Percentiles rank a stretch among this genome's conserved stretches.
phyloP scores from a whole-genome alignment of 2,329 filamentous ascomycete genomes.

The Ceratocystis colombiana region DNA sequence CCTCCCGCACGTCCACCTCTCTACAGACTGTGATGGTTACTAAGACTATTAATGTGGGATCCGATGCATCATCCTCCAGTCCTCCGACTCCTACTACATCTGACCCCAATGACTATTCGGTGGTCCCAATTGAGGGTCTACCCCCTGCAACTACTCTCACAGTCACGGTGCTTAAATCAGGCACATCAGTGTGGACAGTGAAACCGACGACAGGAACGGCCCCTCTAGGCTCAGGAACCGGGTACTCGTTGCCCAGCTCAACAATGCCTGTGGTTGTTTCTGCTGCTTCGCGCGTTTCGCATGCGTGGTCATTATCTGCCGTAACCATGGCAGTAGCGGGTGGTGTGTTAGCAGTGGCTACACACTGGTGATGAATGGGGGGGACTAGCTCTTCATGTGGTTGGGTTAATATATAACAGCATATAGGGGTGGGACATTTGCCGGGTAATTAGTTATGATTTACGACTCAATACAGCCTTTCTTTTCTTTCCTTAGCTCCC shows the following conservation, averaged over 20 bases:
- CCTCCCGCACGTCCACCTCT: conserved; percentile 10
- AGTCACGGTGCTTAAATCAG: conserved; percentile 22
- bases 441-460: conserved; percentile 1
- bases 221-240: conserved; percentile 14
- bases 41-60: conserved; percentile 15
- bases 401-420: neutral
- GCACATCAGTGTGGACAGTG: conserved; percentile 22
- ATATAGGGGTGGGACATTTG: neutral
- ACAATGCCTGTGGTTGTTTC: conserved; percentile 21
- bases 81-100: neutral
- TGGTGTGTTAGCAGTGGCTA: conserved; percentile 8
- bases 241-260: conserved; percentile 14
- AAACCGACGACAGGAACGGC: conserved; percentile 19
- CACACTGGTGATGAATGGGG: conserved; percentile 2
- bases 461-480: neutral
- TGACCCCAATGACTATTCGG: conserved; percentile 19
- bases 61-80: conserved; percentile 6
- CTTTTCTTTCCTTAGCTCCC: neutral
- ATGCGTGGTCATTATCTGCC: neutral
- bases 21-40: conserved; percentile 23
- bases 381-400: neutral
- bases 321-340: conserved; percentile 21
- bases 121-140: conserved; percentile 22
- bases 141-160: conserved; percentile 22
- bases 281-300: conserved; percentile 25